Evolutionary conservation across 2,329 filamentous ascomycete genomes (phyloP), one percentile per base, ranked within the genome.

Genomic region (Epichloe sylvatica): DNA sequence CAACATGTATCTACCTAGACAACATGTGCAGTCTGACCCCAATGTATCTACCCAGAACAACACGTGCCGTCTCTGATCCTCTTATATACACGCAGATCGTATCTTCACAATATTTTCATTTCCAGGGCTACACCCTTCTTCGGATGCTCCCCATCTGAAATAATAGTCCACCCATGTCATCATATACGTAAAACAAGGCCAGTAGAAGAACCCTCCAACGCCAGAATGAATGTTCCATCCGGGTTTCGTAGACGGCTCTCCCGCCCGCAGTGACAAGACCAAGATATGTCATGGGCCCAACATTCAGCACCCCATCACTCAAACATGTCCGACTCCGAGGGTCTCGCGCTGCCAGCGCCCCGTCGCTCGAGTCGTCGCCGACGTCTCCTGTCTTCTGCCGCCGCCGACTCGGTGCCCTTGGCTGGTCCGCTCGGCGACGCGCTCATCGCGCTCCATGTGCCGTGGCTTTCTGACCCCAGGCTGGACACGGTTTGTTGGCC

Each of bases 321-420:
- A 55, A 64, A 68, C 65, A 68, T 69, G 53, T 69, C 66, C 17
- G 55, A 56, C 42, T 59, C 64, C 2, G 60, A 58, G 41, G 62
- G 66, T 43, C 63, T 55, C 33, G 56, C 56, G 50, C 60, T 68
- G 62, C 57, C 69, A 55, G 56, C 70, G 64, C 63, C 67, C 56
- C 79, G 60, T 51, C 69, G 69, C 62, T 83, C 79, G 52, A 73
- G 60, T 55, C 79, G 69, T 56, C 79, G 71, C 59, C 78, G 66
- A 53, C 76, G 67, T 55, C 76, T 62, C 53, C 79, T 67, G 51
- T 75, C 73, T 51, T 81, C 73, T 5, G 75, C 76, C 2, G 61
- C 61, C 2, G 49, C 56, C 17, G 64, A 63, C 25, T 62, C 62
- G 13, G 57, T 57, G 33, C 53, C 64, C 40, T 63, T 64, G n/a